Evolutionary conservation across 805 yeast species (phyloP).

Genomic region (Monosporozyma aerobia): DNA sequence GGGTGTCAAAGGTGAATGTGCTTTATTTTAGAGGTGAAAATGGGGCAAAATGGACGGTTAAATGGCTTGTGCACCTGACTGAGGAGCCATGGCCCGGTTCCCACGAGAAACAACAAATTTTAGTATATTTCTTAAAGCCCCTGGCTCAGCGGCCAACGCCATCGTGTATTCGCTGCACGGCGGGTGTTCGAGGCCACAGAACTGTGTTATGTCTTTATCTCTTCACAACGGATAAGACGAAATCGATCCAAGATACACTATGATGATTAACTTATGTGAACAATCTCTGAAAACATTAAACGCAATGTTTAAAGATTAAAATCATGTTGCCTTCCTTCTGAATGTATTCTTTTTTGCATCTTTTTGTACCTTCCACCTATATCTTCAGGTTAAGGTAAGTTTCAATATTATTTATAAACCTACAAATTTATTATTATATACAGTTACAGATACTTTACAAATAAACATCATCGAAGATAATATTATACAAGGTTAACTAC

Average conservation of each 20-base stretch:
- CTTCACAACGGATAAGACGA: no score
- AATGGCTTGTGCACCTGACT: background rate
- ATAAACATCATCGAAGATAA: no score
- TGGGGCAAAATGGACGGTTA: no score
- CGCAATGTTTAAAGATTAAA: conserved; percentile 25
- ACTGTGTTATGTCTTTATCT: background rate
- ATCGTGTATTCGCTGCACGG: background rate
- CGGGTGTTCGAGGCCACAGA: conserved; percentile 7
- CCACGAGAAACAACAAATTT: background rate
- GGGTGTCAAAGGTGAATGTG: no score
- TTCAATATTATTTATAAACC: no score
- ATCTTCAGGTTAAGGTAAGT: no score
- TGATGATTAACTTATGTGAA: conserved; percentile 34
- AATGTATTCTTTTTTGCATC: conserved; percentile 7
- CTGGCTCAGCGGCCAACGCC: background rate
- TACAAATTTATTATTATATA: no score
- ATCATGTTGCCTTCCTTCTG: conserved; percentile 37
- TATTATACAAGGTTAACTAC: no score
- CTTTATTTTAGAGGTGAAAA: no score
- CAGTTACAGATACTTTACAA: no score
- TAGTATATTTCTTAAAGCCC: background rate
- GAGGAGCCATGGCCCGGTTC: background rate
- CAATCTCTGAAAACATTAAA: conserved; percentile 30
- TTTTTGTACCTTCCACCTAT: background rate
- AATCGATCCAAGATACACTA: background rate